Percentiles rank a stretch among this genome's conserved stretches.
Evolutionary conservation across 163 green algal species (phyloP).

Genomic region (Volvox carteri): DNA sequence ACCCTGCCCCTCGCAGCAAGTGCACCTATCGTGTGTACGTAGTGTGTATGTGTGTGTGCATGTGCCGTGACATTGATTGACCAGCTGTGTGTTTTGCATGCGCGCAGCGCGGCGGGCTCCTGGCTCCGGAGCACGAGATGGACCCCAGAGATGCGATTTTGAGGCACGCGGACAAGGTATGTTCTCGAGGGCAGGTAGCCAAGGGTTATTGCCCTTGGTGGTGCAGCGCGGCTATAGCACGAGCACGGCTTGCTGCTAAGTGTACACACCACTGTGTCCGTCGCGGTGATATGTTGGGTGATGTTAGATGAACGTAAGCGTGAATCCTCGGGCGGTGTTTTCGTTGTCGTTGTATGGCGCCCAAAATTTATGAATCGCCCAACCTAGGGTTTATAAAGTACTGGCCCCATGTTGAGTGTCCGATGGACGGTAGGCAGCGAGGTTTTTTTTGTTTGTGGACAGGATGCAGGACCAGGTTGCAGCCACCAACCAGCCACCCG

Average conservation of each 20-base stretch:
- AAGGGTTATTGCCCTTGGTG: not conserved
- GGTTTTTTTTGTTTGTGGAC: no score
- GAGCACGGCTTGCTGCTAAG: no score
- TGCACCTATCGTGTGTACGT: not conserved
- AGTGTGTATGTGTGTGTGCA: not conserved
- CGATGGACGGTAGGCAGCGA: no score
- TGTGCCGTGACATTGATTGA: not conserved
- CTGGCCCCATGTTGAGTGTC: no score
- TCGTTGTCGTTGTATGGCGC: not conserved
- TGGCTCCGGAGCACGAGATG: constrained; percentile 72
- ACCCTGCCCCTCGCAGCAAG: no score
- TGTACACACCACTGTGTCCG: no score
- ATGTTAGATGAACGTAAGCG: not conserved
- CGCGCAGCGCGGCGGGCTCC: constrained; percentile 75
- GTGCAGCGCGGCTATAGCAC: not conserved
- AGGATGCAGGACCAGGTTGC: no score
- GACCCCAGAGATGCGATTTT: constrained; percentile 85
- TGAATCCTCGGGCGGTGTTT: not conserved
- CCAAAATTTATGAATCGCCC: no score
- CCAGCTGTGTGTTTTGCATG: not conserved
- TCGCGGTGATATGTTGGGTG: not conserved
- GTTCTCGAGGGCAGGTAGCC: not conserved
- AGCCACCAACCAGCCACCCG: no score
- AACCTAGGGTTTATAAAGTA: no score
- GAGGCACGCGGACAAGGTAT: constrained; percentile 79